phyloP scores from a whole-genome alignment of 2,329 filamentous ascomycete species.

The Didymella lethalis region DNA sequence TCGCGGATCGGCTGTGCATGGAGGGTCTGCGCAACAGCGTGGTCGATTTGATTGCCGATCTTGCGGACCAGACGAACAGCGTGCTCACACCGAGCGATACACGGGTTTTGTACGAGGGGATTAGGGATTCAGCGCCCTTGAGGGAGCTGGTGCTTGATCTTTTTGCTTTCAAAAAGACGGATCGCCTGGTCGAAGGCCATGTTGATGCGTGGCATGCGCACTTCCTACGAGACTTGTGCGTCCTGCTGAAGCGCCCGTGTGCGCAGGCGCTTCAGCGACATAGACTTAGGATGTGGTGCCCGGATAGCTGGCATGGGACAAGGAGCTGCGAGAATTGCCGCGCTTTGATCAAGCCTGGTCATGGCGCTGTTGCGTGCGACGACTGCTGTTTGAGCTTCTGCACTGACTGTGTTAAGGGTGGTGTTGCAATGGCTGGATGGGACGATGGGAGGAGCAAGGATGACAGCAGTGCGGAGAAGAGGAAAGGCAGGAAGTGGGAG shows the following conservation, averaged over 20 bases:
- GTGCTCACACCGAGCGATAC: constrained; percentile 60
- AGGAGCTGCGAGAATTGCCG: constrained; percentile 50
- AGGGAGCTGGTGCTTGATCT: constrained; percentile 57
- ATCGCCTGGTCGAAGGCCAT: constrained; percentile 57
- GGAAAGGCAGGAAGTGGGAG: constrained; percentile 43
- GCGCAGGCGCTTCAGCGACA: constrained; percentile 54
- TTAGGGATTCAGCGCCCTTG: constrained; percentile 52
- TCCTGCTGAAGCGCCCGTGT: constrained; percentile 57
- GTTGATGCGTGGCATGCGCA: constrained; percentile 58
- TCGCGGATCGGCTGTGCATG: constrained; percentile 58
- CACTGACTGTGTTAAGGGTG: constrained; percentile 47
- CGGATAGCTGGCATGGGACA: constrained; percentile 46
- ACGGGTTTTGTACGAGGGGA: constrained; percentile 56
- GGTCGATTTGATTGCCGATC: constrained; percentile 53
- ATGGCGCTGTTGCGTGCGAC: constrained; percentile 51
- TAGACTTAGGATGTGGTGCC: constrained; percentile 50
- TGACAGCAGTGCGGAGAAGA: constrained; percentile 32
- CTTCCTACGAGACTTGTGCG: constrained; percentile 58
- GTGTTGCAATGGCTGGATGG: constrained; percentile 42
- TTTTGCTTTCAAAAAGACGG: constrained; percentile 63
- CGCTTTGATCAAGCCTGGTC: constrained; percentile 50
- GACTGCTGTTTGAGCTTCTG: constrained; percentile 55
- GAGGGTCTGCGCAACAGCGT: constrained; percentile 57
- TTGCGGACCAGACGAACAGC: constrained; percentile 58
- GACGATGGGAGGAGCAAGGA: constrained; percentile 38